Percentiles rank a stretch among this genome's conserved stretches.
Evolutionary conservation across 257 asterid genomes (phyloP).

Genomic region (Solanum medicagineum): DNA sequence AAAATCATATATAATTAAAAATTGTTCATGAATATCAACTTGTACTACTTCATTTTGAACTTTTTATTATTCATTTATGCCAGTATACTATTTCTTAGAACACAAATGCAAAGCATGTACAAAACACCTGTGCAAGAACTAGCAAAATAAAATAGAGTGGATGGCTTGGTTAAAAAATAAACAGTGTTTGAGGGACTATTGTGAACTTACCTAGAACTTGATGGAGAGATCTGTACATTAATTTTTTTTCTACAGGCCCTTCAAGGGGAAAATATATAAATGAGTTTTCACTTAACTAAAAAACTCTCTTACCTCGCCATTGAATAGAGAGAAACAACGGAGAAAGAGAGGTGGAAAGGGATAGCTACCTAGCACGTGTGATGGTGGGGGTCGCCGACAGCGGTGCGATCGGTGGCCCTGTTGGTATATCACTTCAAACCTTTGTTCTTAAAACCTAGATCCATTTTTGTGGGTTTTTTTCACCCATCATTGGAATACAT

Average conservation of each 20-base stretch:
- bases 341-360: constrained; percentile 40
- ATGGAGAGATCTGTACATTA: background rate
- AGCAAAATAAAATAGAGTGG: too few relatives aligned
- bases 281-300: background rate
- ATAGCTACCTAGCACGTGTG: constrained; percentile 56
- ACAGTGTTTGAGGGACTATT: background rate
- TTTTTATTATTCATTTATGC: too few relatives aligned
- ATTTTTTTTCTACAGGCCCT: background rate
- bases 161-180: too few relatives aligned
- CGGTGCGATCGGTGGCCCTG: constrained; percentile 83
- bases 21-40: too few relatives aligned
- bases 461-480: background rate
- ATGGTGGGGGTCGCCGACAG: constrained; percentile 65
- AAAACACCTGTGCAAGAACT: too few relatives aligned
- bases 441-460: background rate
- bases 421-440: constrained; percentile 22
- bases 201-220: background rate
- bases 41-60: too few relatives aligned
- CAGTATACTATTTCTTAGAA: too few relatives aligned
- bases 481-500: background rate
- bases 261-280: background rate
- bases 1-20: too few relatives aligned
- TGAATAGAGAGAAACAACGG: background rate
- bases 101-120: too few relatives aligned
- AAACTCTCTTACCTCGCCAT: background rate